Percentiles rank a stretch among this genome's conserved stretches.
phyloP scores from a whole-genome alignment of 2,329 filamentous ascomycete species.

The Fusarium acutatum region DNA sequence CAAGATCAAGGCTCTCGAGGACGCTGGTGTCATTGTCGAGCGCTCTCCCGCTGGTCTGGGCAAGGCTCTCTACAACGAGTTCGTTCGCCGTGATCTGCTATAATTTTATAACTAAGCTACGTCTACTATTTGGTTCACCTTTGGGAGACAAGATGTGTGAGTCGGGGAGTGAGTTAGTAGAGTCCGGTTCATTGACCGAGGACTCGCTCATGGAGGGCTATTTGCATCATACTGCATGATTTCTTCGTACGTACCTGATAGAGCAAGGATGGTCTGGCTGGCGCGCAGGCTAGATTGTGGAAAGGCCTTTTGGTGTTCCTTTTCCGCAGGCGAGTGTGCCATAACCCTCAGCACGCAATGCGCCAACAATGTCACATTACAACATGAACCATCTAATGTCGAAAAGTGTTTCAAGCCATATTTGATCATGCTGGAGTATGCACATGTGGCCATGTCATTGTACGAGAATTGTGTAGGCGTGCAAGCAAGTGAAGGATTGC shows the following conservation, averaged over 20 bases:
- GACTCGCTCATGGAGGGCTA: constrained; percentile 40
- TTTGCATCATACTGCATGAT: constrained; percentile 44
- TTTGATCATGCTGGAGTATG: neutral
- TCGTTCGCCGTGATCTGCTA: constrained; percentile 94
- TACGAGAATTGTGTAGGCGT: neutral
- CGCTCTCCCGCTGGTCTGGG: constrained; percentile 90
- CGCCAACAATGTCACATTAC: constrained; percentile 40
- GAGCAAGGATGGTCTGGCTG: constrained; percentile 44
- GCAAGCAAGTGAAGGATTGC: neutral
- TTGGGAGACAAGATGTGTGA: constrained; percentile 12
- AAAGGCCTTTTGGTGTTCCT: constrained; percentile 33
- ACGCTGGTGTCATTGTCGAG: constrained; percentile 95
- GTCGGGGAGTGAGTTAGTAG: constrained; percentile 32
- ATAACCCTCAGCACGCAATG: constrained; percentile 32
- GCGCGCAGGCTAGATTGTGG: constrained; percentile 40
- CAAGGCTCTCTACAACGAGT: constrained; percentile 93
- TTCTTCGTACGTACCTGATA: constrained; percentile 47
- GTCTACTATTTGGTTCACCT: constrained; percentile 12
- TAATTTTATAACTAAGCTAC: constrained; percentile 57
- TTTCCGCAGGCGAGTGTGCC: constrained; percentile 33
- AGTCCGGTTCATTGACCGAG: constrained; percentile 30
- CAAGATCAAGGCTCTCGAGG: constrained; percentile 95
- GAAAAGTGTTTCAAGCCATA: constrained; percentile 31
- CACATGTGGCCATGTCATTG: neutral
- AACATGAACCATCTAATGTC: constrained; percentile 26